Conservation (phyloP, 257 asterid genomes). For the Galeopsis tetrahit region DNA sequence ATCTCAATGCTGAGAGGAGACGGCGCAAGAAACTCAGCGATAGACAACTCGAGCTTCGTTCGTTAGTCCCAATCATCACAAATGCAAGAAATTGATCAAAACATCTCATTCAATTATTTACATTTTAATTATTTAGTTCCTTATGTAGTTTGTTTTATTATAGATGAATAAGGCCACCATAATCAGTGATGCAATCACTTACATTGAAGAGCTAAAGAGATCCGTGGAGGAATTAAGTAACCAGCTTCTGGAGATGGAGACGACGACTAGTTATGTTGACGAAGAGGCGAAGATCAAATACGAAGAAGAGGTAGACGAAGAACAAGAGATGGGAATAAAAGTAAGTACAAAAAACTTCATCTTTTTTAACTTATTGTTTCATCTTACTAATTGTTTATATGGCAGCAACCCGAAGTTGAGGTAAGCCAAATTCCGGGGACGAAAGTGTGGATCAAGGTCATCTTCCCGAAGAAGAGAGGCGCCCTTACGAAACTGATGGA, state of each 20-base stretch:
- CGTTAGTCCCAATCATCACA: constrained; percentile 80
- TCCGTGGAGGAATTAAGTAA: constrained; percentile 57
- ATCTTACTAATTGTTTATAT: too few relatives aligned
- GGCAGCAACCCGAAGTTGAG: constrained; percentile 57
- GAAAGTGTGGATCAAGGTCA: constrained; percentile 75
- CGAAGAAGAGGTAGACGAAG: constrained; percentile 37
- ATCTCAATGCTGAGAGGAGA: constrained; percentile 73
- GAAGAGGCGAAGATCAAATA: constrained; percentile 34
- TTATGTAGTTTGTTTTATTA: constrained; percentile 6
- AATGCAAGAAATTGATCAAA: constrained; percentile 55
- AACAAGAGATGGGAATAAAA: constrained; percentile 54
- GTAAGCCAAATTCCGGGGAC: constrained; percentile 52
- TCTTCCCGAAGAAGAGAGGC: constrained; percentile 59
- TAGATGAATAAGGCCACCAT: constrained; percentile 83
- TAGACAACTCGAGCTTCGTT: constrained; percentile 68
- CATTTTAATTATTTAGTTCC: neutral
- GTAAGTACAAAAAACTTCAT: constrained; percentile 37
- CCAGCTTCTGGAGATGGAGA: constrained; percentile 60
- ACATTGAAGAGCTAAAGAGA: constrained; percentile 59
- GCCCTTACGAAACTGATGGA: constrained; percentile 64
- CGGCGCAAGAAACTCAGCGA: constrained; percentile 79
- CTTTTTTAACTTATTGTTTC: neutral
- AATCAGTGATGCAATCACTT: constrained; percentile 76
- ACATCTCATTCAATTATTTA: neutral
- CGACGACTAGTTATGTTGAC: constrained; percentile 34